Evolutionary conservation across 768 basidiomycete genomes (phyloP).

Genomic region (Clavulina sp.): DNA sequence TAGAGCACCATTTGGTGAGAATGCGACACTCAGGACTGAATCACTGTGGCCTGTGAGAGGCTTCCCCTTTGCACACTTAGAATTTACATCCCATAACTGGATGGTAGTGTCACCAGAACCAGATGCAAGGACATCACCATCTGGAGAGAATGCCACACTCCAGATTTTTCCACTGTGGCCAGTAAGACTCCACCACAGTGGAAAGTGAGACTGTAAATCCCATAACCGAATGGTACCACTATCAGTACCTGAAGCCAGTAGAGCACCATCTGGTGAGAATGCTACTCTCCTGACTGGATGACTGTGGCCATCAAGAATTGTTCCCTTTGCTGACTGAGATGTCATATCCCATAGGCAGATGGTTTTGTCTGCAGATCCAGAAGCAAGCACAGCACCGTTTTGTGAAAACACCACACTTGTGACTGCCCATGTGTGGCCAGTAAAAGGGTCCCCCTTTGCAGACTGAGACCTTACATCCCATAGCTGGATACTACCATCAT

Average conservation of each 20-base stretch:
- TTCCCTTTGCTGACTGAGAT: neutral
- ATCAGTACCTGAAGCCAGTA: neutral
- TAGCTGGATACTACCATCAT: too few species aligned
- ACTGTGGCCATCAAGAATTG: neutral
- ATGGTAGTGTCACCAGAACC: slow-evolving; percentile 27
- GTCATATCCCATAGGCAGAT: slow-evolving; percentile 5
- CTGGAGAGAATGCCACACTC: slow-evolving; percentile 29
- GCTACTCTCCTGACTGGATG: neutral
- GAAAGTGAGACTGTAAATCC: neutral
- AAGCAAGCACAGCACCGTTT: too few species aligned
- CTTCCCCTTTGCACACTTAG: too few species aligned
- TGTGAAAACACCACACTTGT: too few species aligned
- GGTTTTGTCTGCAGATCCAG: slow-evolving; percentile 4
- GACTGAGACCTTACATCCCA: too few species aligned
- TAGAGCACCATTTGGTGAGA: slow-evolving; percentile 3
- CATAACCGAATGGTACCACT: neutral
- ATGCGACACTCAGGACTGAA: neutral
- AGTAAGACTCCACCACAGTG: slow-evolving; percentile 8
- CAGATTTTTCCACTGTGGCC: slow-evolving; percentile 29
- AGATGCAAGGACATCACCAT: slow-evolving; percentile 24
- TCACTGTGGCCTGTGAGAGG: neutral
- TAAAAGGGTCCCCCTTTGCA: too few species aligned
- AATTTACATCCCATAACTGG: slow-evolving; percentile 27
- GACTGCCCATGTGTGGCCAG: too few species aligned
- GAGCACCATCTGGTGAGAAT: neutral